Base-by-base conservation (phyloP, 495 filamentous ascomycete species). In the Penicillium waksmanii region DNA sequence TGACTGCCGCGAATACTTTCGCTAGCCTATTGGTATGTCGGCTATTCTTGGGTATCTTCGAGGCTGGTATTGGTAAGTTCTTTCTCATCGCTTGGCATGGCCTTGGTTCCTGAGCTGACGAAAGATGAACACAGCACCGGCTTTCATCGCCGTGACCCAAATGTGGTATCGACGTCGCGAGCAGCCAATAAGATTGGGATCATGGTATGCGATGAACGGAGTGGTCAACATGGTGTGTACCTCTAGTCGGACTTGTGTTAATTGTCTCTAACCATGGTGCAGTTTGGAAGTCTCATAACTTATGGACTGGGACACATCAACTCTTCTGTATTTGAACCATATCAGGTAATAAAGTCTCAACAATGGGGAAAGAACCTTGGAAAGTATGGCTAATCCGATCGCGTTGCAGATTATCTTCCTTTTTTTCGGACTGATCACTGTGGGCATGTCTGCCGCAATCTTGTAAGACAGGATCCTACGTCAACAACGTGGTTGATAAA, bases 141-240 rank as follows among this genome's bases (percentile, higher is more conserved):
- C 80, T 13, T 85, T 85, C 55, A 79, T 87, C 51, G 84, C 84
- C 2, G 76, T 87, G 5, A 83, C 83, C 1, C 82, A 85, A 61
- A 85, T 86, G 83, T 87, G 85, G 85, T 87, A 83, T 65, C 73
- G 82, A 56, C 77, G 85, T 38, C 68, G 74, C 15, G 85, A 87
- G 61, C 85, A 87, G 69, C 85, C 85, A 2, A 73, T 84, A 27
- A 68, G 84, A 33, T 79, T 81, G 36, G 80, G 82, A 27, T 78
- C 80, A 13, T 87, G 85, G 85, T 86, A 87, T 66, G 78, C 81
- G 3, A 85, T 85, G 82, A 83, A 84, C 58, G 80, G 80, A 23
- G 73, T 82, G 25, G 78, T 79, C 21, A 79, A 82, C 53, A 82
- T 82, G 80, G 79, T 81, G 15, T 64, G 73, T 18, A n/a, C n/a